phyloP scores from a whole-genome alignment of 2,329 filamentous ascomycete species.

The Exophiala sideris region DNA sequence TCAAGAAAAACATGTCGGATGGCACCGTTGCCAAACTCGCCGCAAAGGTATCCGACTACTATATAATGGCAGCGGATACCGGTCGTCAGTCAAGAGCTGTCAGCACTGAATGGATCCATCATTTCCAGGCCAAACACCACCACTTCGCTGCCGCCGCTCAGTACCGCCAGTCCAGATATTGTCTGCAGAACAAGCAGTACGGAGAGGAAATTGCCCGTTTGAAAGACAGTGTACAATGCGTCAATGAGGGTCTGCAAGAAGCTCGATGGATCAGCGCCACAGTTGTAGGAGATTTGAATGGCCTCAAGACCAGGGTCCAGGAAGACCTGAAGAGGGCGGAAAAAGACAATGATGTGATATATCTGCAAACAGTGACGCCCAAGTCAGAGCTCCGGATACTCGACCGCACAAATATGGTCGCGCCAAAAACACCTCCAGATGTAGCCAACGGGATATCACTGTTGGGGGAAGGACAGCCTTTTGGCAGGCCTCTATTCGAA shows the following conservation, averaged over 20 bases:
- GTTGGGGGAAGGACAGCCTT: slow-evolving; percentile 73
- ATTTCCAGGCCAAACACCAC: slow-evolving; percentile 94
- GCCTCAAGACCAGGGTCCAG: slow-evolving; percentile 74
- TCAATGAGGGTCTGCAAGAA: slow-evolving; percentile 83
- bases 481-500: slow-evolving; percentile 81
- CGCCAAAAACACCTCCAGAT: slow-evolving; percentile 73
- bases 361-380: slow-evolving; percentile 76
- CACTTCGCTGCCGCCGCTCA: slow-evolving; percentile 96
- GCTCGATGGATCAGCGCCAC: slow-evolving; percentile 75
- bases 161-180: slow-evolving; percentile 85
- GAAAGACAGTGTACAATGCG: slow-evolving; percentile 75
- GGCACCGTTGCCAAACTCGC: slow-evolving; percentile 87
- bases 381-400: slow-evolving; percentile 84
- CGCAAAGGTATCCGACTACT: slow-evolving; percentile 86
- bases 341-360: slow-evolving; percentile 95
- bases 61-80: slow-evolving; percentile 76
- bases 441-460: slow-evolving; percentile 75
- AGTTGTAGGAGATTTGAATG: slow-evolving; percentile 77
- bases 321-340: slow-evolving; percentile 86
- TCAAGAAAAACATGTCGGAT: slow-evolving; percentile 90
- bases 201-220: slow-evolving; percentile 91
- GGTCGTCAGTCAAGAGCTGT: slow-evolving; percentile 86
- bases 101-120: slow-evolving; percentile 94
- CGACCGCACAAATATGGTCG: slow-evolving; percentile 85
- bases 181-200: slow-evolving; percentile 88